Evolutionary conservation across 1,284 basidiomycete genomes (phyloP), one percentile per base, ranked within the genome.

Genomic region (Mycena citricolor): DNA sequence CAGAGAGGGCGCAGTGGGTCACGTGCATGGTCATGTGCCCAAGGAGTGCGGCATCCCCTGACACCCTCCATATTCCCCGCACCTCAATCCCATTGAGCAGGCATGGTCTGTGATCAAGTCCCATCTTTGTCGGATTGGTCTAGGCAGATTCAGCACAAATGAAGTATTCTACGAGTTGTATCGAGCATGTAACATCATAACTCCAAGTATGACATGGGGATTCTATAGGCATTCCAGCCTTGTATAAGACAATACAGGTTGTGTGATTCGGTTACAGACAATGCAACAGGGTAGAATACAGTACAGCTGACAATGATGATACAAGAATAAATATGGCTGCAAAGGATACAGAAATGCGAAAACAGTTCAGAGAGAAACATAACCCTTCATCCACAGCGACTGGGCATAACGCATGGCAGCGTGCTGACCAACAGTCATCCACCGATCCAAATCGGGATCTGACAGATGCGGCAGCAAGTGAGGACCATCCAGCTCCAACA

Each of bases 121-220:
- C 40, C 17, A 33, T 17, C n/a, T 54, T 47, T 39, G 44, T 33
- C 33, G 23, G 16, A 22, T 32, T 30, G 16, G 35, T 13, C 24
- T 39, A 16, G 28, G 14, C 8, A 16, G 4, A 14, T 40, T 22
- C 17, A 17, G 21, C 7, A 31, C 32, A 8, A 26, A 30, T 2
- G 23, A 23, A 2, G 46, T 39, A 4, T 51, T 47, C 10, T 57
- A 48, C 40, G 56, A 59, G n/a, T 37, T 59, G 11, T 50, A 55
- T 28, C 16, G 34, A 21, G 42, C 51, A 2, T 51, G 44, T 42
- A 19, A 49, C 7, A 20, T 34, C 12, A 49, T 57, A 24, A 57
- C 54, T 12, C 45, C 51, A 8, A 44, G 53, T 10, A 54, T 54
- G 51, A 49, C 54, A 4, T 51, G 46, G 51, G 55, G 43, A 4